These are phyloP conservation scores for Syzygium syzygioides DNA, from an alignment of 441 rosid species.

Conservation along the genomic window DNA sequence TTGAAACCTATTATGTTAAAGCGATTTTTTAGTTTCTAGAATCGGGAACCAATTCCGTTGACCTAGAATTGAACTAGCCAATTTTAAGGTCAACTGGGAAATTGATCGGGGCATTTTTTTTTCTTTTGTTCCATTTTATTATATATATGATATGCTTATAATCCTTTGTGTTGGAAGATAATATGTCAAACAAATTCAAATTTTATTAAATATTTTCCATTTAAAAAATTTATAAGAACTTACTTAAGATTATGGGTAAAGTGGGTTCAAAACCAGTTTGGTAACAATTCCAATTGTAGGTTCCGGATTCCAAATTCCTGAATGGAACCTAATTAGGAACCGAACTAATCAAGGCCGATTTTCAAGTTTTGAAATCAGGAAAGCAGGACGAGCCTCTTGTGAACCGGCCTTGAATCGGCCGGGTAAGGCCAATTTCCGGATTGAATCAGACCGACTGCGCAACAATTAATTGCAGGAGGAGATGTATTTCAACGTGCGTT, in stretches of 20 bases:
- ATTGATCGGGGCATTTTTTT: not conserved
- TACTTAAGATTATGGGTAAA: not conserved
- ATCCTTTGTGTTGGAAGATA: not conserved
- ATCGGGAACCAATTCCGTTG: fast-evolving
- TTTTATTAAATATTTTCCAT: not conserved
- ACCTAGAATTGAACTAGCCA: not conserved
- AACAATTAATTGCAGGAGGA: not conserved
- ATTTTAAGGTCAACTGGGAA: too few species aligned
- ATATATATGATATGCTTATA: not conserved
- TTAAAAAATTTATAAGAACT: not conserved
- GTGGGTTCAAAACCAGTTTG: fast-evolving
- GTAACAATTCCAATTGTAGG: fast-evolving
- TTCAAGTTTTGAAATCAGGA: fast-evolving
- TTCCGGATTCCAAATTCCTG: fast-evolving
- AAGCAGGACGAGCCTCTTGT: not conserved
- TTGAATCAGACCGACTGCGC: not conserved
- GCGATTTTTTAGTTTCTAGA: not conserved
- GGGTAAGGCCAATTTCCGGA: not conserved
- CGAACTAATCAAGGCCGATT: not conserved
- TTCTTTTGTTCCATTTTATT: not conserved
- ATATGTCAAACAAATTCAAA: not conserved
- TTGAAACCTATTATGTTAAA: not conserved
- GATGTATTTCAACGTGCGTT: not conserved
- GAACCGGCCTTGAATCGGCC: too few species aligned
- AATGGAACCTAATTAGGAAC: fast-evolving